Conservation (phyloP, 331 rosid genomes). For the Malus hybrid region DNA sequence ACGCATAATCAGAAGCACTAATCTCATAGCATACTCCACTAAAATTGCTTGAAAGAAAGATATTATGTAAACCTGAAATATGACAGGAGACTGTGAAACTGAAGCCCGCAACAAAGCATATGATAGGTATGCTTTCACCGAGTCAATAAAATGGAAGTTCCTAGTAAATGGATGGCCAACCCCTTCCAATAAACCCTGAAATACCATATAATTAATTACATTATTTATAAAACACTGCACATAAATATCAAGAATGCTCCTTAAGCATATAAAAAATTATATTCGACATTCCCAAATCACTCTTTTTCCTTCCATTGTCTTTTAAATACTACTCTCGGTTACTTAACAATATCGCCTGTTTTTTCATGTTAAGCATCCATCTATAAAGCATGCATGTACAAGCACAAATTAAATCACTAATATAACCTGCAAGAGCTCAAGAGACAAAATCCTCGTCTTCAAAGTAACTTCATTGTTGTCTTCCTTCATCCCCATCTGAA, state of each 20-base stretch:
- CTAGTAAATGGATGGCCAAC: slow-evolving; percentile 91
- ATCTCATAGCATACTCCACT: slow-evolving; percentile 1
- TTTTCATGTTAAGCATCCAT: background rate
- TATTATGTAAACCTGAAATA: slow-evolving; percentile 76
- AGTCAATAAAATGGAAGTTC: slow-evolving; percentile 95
- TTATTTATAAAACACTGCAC: slow-evolving; percentile 1
- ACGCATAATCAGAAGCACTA: slow-evolving; percentile 18
- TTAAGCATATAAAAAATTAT: background rate
- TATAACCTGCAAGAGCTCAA: slow-evolving; percentile 96
- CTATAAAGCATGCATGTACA: slow-evolving; percentile 6
- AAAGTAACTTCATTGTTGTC: slow-evolving; percentile 87
- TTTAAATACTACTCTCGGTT: background rate
- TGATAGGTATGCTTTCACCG: slow-evolving; percentile 98
- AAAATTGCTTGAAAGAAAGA: slow-evolving; percentile 2
- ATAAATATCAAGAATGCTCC: background rate
- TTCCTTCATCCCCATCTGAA: slow-evolving; percentile 99
- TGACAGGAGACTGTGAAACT: slow-evolving; percentile 83
- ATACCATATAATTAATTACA: slow-evolving; percentile 17
- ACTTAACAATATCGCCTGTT: background rate
- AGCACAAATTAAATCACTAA: slow-evolving; percentile 17
- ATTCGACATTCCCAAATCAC: background rate
- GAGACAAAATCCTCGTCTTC: slow-evolving; percentile 91
- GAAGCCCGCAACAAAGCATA: slow-evolving; percentile 94
- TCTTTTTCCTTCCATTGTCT: background rate
- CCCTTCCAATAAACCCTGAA: slow-evolving; percentile 96